Evolutionary conservation across 108 stramenopile genomes (phyloP).

Genomic region (Chaetoceros tenuissimus): DNA sequence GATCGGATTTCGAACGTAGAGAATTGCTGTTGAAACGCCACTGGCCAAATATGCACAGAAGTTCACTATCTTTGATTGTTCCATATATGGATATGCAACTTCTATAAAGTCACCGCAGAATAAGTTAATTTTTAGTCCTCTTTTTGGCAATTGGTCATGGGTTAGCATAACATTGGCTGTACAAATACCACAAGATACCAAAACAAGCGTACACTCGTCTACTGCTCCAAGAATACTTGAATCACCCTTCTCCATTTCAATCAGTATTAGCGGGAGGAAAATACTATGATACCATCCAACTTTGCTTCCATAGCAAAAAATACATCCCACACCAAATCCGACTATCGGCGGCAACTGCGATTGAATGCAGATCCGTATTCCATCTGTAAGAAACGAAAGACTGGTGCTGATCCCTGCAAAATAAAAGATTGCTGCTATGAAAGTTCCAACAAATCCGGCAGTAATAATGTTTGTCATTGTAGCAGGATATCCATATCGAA

Average conservation of each 20-base stretch:
- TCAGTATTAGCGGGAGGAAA: constrained; percentile 60
- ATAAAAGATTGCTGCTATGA: constrained; percentile 35
- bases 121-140: constrained; percentile 60
- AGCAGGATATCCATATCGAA: constrained; percentile 34
- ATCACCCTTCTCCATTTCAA: constrained; percentile 70
- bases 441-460: constrained; percentile 37
- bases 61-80: constrained; percentile 39
- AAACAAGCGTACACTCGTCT: constrained; percentile 62
- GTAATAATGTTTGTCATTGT: constrained; percentile 61
- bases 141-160: constrained; percentile 3
- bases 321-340: constrained; percentile 29
- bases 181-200: constrained; percentile 75
- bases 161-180: constrained; percentile 30
- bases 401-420: too few relatives aligned
- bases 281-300: constrained; percentile 67
- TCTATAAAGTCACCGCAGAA: constrained; percentile 79
- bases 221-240: constrained; percentile 58
- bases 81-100: constrained; percentile 82
- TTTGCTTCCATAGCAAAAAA: constrained; percentile 73
- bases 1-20: constrained; percentile 1
- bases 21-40: constrained; percentile 34
- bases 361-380: constrained; percentile 6
- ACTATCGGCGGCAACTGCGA: constrained; percentile 7
- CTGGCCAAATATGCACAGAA: constrained; percentile 54
- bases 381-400: constrained; percentile 9